Base-by-base conservation (phyloP, 768 basidiomycete genomes). In the Termitomyces eurrhizus region DNA sequence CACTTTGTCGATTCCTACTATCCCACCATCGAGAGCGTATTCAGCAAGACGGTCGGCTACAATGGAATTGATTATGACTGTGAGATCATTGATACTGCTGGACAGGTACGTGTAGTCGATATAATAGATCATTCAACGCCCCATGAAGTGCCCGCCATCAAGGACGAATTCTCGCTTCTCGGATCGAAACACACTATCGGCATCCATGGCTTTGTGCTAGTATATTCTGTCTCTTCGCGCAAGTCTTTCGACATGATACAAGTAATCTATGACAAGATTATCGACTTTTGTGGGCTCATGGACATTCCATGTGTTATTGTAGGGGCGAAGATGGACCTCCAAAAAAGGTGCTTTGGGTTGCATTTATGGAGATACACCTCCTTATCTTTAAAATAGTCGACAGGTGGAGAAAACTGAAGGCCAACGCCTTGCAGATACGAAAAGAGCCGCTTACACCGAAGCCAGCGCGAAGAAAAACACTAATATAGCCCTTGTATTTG, bases 71-170 rank as follows among this genome's bases (percentile, higher is more conserved):
- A 93, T 62, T 96, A 91, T 68, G 86, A 92, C 62, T 94, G 93
- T 76, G 92, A 95, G 77, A 91, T 98, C 74, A 89, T 95, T 66
- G 95, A 97, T 75, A 95, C 93, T 56, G 95, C 95, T 37, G 95
- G 95, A 39, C 94, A 95, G 83, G 93, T 93, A 58, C 62, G 83
- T 73, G 44, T 16, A n/a, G 29, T 37, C 60, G 18, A 48, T 48
- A 37, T 59, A 59, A 16, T 26, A 39, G 14, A 57, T 39, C 56
- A 59, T 53, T 35, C 32, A 21, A 51, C 11, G 13, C 26, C 33
- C 46, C 37, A 37, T 49, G 37, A 63, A 61, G 52, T 29, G 60
- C 50, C 48, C 59, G 59, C 52, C 21, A 21, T 21, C 21, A 16
- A 95, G 93, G 95, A 97, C 69, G 93, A 95, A 69, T 95, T 88